Percentiles rank a stretch among this genome's conserved stretches.
These are phyloP conservation scores for Vaccinium corymbosum DNA, from an alignment of 148 eudicot genomes.

Conservation along the genomic window DNA sequence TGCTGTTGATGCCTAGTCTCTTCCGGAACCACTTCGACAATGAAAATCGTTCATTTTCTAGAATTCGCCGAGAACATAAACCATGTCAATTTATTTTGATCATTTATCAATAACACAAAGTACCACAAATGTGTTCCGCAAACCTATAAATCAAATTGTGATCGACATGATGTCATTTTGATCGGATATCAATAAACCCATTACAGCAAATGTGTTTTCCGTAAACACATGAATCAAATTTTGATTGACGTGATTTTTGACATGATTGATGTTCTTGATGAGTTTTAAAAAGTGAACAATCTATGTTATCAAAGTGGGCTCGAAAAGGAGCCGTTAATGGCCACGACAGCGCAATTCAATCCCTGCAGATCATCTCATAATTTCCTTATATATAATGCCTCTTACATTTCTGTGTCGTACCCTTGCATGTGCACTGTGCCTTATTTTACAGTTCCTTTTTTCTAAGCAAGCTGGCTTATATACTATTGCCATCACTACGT, in stretches of 20 bases:
- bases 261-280: no score
- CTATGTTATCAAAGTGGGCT: neutral
- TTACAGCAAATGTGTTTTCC: no score
- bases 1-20: neutral
- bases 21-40: neutral
- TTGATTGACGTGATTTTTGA: no score
- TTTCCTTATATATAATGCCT: neutral
- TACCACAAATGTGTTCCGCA: no score
- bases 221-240: no score
- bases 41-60: neutral
- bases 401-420: neutral
- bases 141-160: no score
- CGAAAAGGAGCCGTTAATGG: neutral
- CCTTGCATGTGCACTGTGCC: neutral
- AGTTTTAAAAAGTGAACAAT: neutral
- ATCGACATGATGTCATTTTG: no score
- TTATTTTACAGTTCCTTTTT: neutral
- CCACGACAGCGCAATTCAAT: neutral
- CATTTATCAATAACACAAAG: no score
- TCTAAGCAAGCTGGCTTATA: neutral
- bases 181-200: neutral
- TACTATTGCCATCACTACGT: neutral
- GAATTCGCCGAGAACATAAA: neutral
- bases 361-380: neutral
- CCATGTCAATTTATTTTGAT: neutral